Evolutionary conservation across 1,139 yeast species (phyloP).

Genomic region (Saccharomyces hybrid): DNA sequence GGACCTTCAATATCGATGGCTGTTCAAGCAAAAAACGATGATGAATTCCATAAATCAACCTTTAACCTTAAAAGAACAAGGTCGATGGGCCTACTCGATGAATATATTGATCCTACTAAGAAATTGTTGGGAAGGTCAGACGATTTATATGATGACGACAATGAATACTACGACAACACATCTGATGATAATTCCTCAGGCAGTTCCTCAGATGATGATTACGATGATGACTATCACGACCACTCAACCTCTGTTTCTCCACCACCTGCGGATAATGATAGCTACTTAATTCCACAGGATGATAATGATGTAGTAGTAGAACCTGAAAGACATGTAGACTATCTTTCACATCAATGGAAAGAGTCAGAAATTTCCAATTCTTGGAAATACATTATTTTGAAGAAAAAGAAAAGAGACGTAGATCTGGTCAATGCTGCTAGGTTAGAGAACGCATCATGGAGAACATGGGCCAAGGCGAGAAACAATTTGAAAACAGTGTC

Average conservation of each 20-base stretch:
- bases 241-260: slow-evolving; percentile 27
- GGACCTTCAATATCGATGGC: slow-evolving; percentile 38
- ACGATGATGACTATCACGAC: slow-evolving; percentile 3
- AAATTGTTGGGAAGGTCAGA: slow-evolving; percentile 26
- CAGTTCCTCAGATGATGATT: slow-evolving; percentile 6
- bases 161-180: not conserved
- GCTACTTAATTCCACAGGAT: slow-evolving; percentile 54
- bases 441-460: slow-evolving; percentile 75
- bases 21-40: slow-evolving; percentile 65
- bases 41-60: slow-evolving; percentile 62
- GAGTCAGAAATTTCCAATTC: slow-evolving; percentile 87
- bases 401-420: slow-evolving; percentile 45
- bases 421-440: slow-evolving; percentile 60
- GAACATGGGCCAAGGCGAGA: slow-evolving; percentile 77
- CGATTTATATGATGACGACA: slow-evolving; percentile 3
- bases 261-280: slow-evolving; percentile 35
- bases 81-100: slow-evolving; percentile 74
- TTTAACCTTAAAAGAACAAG: slow-evolving; percentile 77
- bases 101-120: slow-evolving; percentile 45
- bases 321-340: slow-evolving; percentile 88
- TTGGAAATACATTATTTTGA: slow-evolving; percentile 85
- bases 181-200: slow-evolving; percentile 2
- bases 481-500: slow-evolving; percentile 57
- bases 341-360: slow-evolving; percentile 91
- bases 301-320: slow-evolving; percentile 75